These are phyloP conservation scores for Verticillium zaregamsianum DNA, from an alignment of 2,329 filamentous ascomycete genomes.

Conservation along the genomic window DNA sequence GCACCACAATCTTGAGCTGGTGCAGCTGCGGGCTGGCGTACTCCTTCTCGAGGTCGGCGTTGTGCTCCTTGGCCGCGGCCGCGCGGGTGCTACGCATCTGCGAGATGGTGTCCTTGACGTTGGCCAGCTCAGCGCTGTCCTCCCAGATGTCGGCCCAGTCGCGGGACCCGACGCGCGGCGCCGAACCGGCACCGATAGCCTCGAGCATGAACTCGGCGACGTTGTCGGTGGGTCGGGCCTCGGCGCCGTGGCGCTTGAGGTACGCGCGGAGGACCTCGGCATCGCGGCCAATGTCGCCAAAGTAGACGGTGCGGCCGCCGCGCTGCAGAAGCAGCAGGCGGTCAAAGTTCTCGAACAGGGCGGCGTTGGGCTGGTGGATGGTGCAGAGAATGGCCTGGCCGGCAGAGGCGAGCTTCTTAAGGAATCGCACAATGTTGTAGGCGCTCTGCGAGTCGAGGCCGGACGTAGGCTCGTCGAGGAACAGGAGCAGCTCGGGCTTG, in stretches of 20 bases:
- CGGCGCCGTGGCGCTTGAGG: constrained; percentile 57
- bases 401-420: constrained; percentile 71
- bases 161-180: constrained; percentile 65
- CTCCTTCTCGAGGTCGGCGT: constrained; percentile 62
- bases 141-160: constrained; percentile 82
- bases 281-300: constrained; percentile 77
- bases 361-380: constrained; percentile 84
- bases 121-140: constrained; percentile 65
- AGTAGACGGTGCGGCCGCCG: constrained; percentile 80
- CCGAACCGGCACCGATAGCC: constrained; percentile 71
- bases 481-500: constrained; percentile 71
- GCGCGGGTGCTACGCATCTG: constrained; percentile 60
- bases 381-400: constrained; percentile 88
- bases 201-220: constrained; percentile 82
- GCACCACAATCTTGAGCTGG: constrained; percentile 72
- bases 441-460: constrained; percentile 69
- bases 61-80: constrained; percentile 29
- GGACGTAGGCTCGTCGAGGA: constrained; percentile 75
- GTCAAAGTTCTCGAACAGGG: constrained; percentile 85
- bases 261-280: constrained; percentile 64
- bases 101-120: constrained; percentile 62
- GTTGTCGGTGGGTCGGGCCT: constrained; percentile 51
- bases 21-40: constrained; percentile 77
- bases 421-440: constrained; percentile 73
- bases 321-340: constrained; percentile 72